phyloP scores from a whole-genome alignment of 345 rosid genomes.

The Aquilaria yunnanensis region DNA sequence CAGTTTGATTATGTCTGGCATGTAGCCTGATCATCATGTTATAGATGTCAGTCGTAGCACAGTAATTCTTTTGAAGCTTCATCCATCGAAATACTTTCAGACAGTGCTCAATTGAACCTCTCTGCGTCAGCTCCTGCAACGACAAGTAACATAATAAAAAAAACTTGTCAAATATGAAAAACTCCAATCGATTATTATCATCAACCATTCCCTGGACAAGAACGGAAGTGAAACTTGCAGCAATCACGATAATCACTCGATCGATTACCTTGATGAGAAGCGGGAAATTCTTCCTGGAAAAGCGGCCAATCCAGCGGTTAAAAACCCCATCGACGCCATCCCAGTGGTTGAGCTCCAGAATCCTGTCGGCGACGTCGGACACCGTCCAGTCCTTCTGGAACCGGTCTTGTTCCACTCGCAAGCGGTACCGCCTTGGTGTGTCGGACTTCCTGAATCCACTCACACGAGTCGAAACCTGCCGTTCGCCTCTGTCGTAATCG shows the following conservation, averaged over 20 bases:
- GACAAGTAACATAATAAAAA: not conserved
- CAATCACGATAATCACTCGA: no score
- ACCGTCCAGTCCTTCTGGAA: conserved; percentile 87
- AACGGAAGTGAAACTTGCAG: no score
- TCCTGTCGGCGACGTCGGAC: conserved; percentile 55
- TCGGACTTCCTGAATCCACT: conserved; percentile 61
- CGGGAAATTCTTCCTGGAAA: conserved; percentile 73
- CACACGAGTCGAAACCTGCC: conserved; percentile 50
- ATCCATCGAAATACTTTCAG: conserved; percentile 63
- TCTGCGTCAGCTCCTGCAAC: conserved; percentile 61
- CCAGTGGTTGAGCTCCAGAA: conserved; percentile 48
- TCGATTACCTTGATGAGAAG: conserved; percentile 49
- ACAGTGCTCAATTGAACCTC: conserved; percentile 68
- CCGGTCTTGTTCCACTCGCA: conserved; percentile 53
- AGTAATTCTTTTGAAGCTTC: conserved; percentile 75
- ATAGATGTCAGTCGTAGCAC: conserved; percentile 77
- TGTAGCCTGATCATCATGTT: conserved; percentile 88
- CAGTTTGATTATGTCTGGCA: conserved; percentile 66
- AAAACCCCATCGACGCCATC: conserved; percentile 52
- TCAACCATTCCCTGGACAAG: no score
- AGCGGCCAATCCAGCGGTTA: conserved; percentile 87
- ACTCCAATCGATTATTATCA: not conserved
- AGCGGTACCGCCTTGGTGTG: conserved; percentile 51
- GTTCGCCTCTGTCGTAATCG: conserved; percentile 74
- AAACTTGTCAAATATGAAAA: not conserved